A percentile compares a stretch with the other conserved stretches of the same genome.
Evolutionary conservation across 2,329 filamentous ascomycete species (phyloP).

Genomic region (Colletotrichum sp.): DNA sequence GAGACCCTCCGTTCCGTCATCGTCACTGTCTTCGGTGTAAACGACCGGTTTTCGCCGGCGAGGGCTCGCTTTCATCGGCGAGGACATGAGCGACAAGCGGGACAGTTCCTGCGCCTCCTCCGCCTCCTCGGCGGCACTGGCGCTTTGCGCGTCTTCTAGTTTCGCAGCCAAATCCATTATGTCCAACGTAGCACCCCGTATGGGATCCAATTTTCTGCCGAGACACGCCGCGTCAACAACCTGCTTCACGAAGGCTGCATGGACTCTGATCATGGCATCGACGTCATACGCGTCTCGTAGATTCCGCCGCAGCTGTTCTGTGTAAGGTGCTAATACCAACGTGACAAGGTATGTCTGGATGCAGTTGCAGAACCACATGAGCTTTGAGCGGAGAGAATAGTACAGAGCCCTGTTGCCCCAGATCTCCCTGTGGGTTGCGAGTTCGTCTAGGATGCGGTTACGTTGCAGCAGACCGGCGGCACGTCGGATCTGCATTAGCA

Average conservation of each 20-base stretch:
- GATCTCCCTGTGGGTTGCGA: constrained; percentile 37
- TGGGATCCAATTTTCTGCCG: constrained; percentile 69
- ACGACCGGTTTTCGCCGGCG: constrained; percentile 16
- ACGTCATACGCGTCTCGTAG: constrained; percentile 72
- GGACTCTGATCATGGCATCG: constrained; percentile 78
- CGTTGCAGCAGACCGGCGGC: constrained; percentile 71
- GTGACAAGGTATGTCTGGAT: constrained; percentile 79
- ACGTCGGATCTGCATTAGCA: constrained; percentile 79
- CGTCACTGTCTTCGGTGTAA: constrained; percentile 35
- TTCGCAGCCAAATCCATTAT: constrained; percentile 77
- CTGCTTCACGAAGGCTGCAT: constrained; percentile 66
- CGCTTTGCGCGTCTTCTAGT: constrained; percentile 65
- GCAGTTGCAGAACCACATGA: constrained; percentile 80
- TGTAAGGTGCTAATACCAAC: constrained; percentile 70
- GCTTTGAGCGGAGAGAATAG: constrained; percentile 67
- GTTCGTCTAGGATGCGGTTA: constrained; percentile 48
- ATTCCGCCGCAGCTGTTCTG: constrained; percentile 57
- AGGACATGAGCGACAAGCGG: constrained; percentile 40
- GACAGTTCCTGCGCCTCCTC: constrained; percentile 44
- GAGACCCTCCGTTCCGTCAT: constrained; percentile 38
- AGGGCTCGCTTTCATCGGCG: constrained; percentile 31
- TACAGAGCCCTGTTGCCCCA: constrained; percentile 54
- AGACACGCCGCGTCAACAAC: constrained; percentile 75
- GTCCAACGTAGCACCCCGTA: constrained; percentile 75
- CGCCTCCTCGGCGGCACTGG: constrained; percentile 40